Conservation (phyloP, 257 asterid species). For the Solanum raphanifolium region DNA sequence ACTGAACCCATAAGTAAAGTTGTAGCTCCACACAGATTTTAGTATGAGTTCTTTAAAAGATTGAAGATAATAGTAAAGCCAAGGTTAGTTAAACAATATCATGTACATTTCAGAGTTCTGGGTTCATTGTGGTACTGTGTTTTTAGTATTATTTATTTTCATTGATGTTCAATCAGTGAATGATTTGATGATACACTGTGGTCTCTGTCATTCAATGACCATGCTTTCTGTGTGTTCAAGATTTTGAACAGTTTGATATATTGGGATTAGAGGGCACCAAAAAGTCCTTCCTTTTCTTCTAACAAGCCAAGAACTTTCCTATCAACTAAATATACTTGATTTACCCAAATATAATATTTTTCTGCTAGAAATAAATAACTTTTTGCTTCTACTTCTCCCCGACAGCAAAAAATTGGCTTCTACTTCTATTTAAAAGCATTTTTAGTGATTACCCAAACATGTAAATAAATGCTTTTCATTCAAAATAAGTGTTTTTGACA, state of each 20-base stretch:
- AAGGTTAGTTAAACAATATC: neutral
- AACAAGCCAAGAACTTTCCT: neutral
- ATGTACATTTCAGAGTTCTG: neutral
- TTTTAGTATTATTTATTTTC: neutral
- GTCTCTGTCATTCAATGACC: neutral
- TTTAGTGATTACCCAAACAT: neutral
- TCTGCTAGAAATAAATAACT: neutral
- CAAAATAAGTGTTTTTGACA: neutral
- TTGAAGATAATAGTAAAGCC: neutral
- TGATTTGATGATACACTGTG: constrained; percentile 30
- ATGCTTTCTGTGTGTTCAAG: neutral
- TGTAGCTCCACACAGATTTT: neutral
- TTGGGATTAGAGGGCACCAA: neutral
- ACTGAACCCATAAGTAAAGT: neutral
- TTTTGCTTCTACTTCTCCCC: neutral
- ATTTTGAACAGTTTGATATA: neutral
- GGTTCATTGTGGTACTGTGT: neutral
- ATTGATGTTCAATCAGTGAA: constrained; percentile 3
- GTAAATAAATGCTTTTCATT: too few relatives aligned
- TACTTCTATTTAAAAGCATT: neutral
- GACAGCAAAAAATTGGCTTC: neutral
- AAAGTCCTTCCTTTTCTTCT: neutral
- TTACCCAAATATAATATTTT: neutral
- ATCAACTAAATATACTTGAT: neutral
- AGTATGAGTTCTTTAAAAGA: neutral